Evolutionary conservation across 2,329 filamentous ascomycete genomes (phyloP).

Genomic region (Didymella keratinophila): DNA sequence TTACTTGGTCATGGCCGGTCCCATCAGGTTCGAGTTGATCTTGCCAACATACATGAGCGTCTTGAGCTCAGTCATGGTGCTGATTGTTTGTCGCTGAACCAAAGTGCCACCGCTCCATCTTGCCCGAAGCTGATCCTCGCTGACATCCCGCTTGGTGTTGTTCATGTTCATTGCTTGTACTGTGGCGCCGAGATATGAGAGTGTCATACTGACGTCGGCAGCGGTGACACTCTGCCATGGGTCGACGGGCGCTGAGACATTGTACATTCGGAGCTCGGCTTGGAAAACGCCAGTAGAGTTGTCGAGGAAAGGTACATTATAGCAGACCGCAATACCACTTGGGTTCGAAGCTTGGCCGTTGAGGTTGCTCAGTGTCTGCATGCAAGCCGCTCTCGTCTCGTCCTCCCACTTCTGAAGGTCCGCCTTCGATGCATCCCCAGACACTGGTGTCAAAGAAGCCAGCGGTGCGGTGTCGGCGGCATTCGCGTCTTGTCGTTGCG

Average conservation of each 20-base stretch:
- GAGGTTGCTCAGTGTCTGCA: slow-evolving; percentile 62
- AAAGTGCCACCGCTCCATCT: slow-evolving; percentile 36
- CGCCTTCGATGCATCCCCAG: slow-evolving; percentile 45
- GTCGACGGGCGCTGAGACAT: slow-evolving; percentile 66
- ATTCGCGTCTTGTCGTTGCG: slow-evolving; percentile 47
- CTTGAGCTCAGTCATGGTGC: slow-evolving; percentile 58
- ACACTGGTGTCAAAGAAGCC: slow-evolving; percentile 43
- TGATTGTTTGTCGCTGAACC: slow-evolving; percentile 39
- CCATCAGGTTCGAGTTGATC: slow-evolving; percentile 67
- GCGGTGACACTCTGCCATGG: slow-evolving; percentile 55
- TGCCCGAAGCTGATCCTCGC: slow-evolving; percentile 29
- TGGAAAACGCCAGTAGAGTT: slow-evolving; percentile 73
- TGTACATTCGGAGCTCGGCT: slow-evolving; percentile 78
- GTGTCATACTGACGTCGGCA: slow-evolving; percentile 52
- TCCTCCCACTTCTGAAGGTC: slow-evolving; percentile 48
- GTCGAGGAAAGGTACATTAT: slow-evolving; percentile 78
- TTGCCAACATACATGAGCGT: slow-evolving; percentile 73
- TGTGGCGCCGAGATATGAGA: slow-evolving; percentile 54
- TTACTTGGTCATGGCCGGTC: slow-evolving; percentile 67
- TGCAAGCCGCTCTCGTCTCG: slow-evolving; percentile 64
- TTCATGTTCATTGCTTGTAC: slow-evolving; percentile 51
- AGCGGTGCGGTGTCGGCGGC: slow-evolving; percentile 38
- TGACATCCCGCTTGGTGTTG: slow-evolving; percentile 41
- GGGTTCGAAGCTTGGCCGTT: slow-evolving; percentile 70
- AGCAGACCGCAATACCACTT: slow-evolving; percentile 80